These are phyloP conservation scores for Pichia eremophila DNA, from an alignment of 805 yeast genomes.

Conservation along the genomic window DNA sequence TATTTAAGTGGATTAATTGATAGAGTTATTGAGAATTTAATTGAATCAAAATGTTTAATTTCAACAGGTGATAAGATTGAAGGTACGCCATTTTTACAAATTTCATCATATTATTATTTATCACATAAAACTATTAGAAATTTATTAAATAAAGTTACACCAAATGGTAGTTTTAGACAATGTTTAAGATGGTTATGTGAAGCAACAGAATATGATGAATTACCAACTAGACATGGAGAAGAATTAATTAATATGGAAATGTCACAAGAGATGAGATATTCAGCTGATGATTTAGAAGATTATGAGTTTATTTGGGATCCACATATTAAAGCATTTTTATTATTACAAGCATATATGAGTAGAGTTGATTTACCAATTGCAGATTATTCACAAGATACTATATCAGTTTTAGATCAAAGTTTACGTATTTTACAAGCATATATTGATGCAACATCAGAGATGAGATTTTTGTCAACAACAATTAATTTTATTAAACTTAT, in stretches of 20 bases:
- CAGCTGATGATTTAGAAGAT: conserved; percentile 45
- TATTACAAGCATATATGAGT: conserved; percentile 64
- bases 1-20: conserved; percentile 63
- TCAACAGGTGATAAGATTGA: conserved; percentile 38
- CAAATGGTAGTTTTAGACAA: conserved; percentile 42
- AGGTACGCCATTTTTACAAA: conserved; percentile 75
- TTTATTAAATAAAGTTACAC: conserved; percentile 44
- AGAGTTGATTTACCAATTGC: conserved; percentile 81
- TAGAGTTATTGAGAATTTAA: conserved; percentile 52
- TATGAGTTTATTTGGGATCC: conserved; percentile 75
- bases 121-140: conserved; percentile 82
- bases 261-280: conserved; percentile 63
- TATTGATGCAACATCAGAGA: conserved; percentile 81
- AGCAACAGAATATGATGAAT: conserved; percentile 71
- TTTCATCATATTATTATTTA: conserved; percentile 85
- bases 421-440: conserved; percentile 89
- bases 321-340: conserved; percentile 66
- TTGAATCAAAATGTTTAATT: conserved; percentile 62
- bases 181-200: conserved; percentile 53
- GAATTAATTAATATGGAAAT: conserved; percentile 78
- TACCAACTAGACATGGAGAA: conserved; percentile 89
- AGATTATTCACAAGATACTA: conserved; percentile 89
- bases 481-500: conserved; percentile 55
- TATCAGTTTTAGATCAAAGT: conserved; percentile 88
- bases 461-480: conserved; percentile 61